Conservation (phyloP, 805 yeast genomes). For the Teunomyces pallodes region DNA sequence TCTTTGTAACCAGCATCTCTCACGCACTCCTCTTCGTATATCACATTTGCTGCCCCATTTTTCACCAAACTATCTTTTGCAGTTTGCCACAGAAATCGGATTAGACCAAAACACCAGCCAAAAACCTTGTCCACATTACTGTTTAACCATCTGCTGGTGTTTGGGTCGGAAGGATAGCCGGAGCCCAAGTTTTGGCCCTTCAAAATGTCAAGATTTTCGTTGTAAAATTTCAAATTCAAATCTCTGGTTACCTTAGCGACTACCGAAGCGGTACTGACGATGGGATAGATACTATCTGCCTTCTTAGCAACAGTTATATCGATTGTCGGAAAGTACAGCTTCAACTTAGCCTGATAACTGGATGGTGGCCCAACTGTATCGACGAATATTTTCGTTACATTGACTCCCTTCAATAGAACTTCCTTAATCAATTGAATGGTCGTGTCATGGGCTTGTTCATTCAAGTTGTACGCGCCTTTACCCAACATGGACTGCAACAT, state of each 20-base stretch:
- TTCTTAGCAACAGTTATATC: slow-evolving; percentile 85
- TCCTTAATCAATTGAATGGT: slow-evolving; percentile 76
- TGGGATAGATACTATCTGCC: slow-evolving; percentile 89
- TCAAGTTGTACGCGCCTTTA: slow-evolving; percentile 66
- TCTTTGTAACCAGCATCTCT: slow-evolving; percentile 30
- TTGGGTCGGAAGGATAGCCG: slow-evolving; percentile 94
- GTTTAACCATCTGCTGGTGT: slow-evolving; percentile 75
- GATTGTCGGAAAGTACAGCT: slow-evolving; percentile 63
- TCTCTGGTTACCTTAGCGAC: slow-evolving; percentile 97
- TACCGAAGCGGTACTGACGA: slow-evolving; percentile 91
- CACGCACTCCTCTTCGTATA: slow-evolving; percentile 56
- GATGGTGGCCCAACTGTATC: slow-evolving; percentile 98
- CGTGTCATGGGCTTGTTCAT: slow-evolving; percentile 95
- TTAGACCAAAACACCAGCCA: slow-evolving; percentile 78
- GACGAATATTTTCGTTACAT: slow-evolving; percentile 70
- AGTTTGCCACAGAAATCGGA: slow-evolving; percentile 94
- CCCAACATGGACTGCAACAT: slow-evolving; percentile 65
- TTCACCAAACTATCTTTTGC: slow-evolving; percentile 67
- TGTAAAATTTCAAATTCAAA: slow-evolving; percentile 43
- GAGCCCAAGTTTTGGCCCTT: slow-evolving; percentile 61
- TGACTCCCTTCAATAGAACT: slow-evolving; percentile 59
- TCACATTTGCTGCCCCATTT: slow-evolving; percentile 50
- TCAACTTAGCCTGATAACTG: slow-evolving; percentile 74
- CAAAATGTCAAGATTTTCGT: slow-evolving; percentile 25
- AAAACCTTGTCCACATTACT: slow-evolving; percentile 63